Base-by-base conservation (phyloP, 768 basidiomycete genomes). In the Pleurotus tuber-regium region DNA sequence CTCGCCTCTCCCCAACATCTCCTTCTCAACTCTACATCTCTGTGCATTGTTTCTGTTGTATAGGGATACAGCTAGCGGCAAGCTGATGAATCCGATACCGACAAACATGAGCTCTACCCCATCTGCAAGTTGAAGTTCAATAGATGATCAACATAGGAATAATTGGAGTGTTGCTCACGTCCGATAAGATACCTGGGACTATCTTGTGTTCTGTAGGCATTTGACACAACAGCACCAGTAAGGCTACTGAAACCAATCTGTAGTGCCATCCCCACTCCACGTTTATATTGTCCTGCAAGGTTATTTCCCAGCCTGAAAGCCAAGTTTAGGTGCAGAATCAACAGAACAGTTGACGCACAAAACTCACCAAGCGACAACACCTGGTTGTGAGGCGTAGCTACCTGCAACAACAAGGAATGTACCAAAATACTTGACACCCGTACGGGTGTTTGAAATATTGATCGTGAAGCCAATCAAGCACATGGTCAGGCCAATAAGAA, bases 221-320 rank as follows among this genome's bases (percentile, higher is more conserved):
- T 86, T 4, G 75, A 72, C 1, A 84, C 79, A 47, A 87, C 80
- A 0, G 81, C 82, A 2, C 84, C 86, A 16, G 77, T 68, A 54
- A 87, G 79, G 59, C 86, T 85, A 0, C 83, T 84, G n/a, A 86
- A 71, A 6, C 82, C 80, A 24, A 86, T 82, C n/a, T 87, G 81
- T 19, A 87, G 48, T 0, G 83, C 84, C 76, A 87, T 80, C 2
- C 81, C 84, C 9, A 84, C 69, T 1, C 72, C 86, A 4, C 86
- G 83, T 61, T 87, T 88, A 62, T 84, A 87, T 53, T 84, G 83
- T 0, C 86, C 86, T 0, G 77, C 66, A 9, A 86, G 70, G 55
- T 88, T 86, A 58, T 83, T 84, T 21, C 79, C 80, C 4, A 83
- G 66, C 85, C 85, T 86, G n/a, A n/a, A n/a, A n/a, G n/a, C n/a